These are phyloP conservation scores for Narthecium ossifragum DNA, from an alignment of 106 monocot species.

Conservation along the genomic window DNA sequence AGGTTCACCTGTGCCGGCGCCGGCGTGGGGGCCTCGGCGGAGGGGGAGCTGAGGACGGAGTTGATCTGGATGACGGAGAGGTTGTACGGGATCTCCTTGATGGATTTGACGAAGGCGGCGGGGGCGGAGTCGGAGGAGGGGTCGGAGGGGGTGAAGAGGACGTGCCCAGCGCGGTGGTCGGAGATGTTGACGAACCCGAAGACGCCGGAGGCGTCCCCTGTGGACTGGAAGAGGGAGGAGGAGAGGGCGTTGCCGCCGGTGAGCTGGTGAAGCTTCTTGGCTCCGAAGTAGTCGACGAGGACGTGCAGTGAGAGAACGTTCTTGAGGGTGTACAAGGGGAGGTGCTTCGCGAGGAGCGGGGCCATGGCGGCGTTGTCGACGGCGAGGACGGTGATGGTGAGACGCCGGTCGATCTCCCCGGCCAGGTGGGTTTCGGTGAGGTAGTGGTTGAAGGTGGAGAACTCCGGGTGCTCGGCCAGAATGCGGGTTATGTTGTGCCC, in stretches of 20 bases:
- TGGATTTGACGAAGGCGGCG: slow-evolving; percentile 15
- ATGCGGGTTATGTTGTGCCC: slow-evolving; percentile 73
- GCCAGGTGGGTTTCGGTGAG: slow-evolving; percentile 48
- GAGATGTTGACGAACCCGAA: slow-evolving; percentile 59
- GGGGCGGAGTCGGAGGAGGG: neutral
- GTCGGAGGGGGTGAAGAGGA: neutral
- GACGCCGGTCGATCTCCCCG: slow-evolving; percentile 51
- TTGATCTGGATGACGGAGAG: too few species aligned
- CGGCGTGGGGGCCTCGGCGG: slow-evolving; percentile 26
- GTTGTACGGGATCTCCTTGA: too few species aligned
- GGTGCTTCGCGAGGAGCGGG: slow-evolving; percentile 24
- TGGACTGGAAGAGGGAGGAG: slow-evolving; percentile 57
- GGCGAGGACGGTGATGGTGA: slow-evolving; percentile 64
- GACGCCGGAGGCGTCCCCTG: slow-evolving; percentile 47
- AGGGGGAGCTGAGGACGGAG: slow-evolving; percentile 13
- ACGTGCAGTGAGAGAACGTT: slow-evolving; percentile 48
- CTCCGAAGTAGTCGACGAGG: slow-evolving; percentile 59
- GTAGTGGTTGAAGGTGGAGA: slow-evolving; percentile 78
- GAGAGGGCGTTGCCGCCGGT: slow-evolving; percentile 29
- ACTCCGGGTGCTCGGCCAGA: slow-evolving; percentile 50
- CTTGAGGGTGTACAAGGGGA: slow-evolving; percentile 27
- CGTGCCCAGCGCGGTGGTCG: slow-evolving; percentile 33
- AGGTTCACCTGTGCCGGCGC: too few species aligned
- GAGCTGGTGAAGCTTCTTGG: slow-evolving; percentile 57
- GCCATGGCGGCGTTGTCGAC: slow-evolving; percentile 56